Percentiles rank a stretch among this genome's conserved stretches.
phyloP scores from a whole-genome alignment of 192 early-diverging fungal genomes.

The Endogone sp. region DNA sequence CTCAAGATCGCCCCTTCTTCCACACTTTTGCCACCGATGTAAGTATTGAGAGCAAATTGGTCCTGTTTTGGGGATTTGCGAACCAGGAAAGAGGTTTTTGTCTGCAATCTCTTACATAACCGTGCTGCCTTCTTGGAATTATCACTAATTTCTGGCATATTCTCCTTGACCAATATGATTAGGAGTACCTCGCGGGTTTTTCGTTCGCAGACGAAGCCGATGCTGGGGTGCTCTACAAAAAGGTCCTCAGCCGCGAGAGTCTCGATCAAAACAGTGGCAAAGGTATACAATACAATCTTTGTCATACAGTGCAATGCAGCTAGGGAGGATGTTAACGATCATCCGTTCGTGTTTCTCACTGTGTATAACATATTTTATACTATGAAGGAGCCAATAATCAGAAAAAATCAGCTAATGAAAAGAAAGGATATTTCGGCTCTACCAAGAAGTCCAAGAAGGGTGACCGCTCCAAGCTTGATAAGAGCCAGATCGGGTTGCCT shows the following conservation, averaged over 20 bases:
- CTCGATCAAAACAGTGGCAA: too few species aligned
- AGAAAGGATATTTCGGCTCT: background rate
- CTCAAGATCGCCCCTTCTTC: constrained; percentile 59
- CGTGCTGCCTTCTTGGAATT: too few species aligned
- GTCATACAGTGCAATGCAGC: too few species aligned
- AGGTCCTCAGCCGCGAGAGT: constrained; percentile 4
- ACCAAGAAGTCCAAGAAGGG: constrained; percentile 41
- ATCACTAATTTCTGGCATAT: too few species aligned
- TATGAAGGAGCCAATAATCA: background rate
- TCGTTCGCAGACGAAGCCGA: constrained; percentile 8
- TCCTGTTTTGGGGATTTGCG: too few species aligned
- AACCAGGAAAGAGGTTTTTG: too few species aligned
- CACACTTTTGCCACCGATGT: constrained; percentile 68
- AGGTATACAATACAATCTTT: too few species aligned
- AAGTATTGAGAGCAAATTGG: constrained; percentile 17
- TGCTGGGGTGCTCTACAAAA: constrained; percentile 10
- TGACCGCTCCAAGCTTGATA: constrained; percentile 47
- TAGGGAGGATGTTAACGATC: too few species aligned
- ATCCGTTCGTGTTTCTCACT: too few species aligned
- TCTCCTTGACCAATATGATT: too few species aligned
- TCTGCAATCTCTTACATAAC: too few species aligned
- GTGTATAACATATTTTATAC: too few species aligned
- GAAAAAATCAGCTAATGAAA: background rate
- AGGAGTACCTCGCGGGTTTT: constrained; percentile 14
- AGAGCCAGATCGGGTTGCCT: constrained; percentile 58